Conservation (phyloP, 2,329 filamentous ascomycete species). For the Xylogone sp. region DNA sequence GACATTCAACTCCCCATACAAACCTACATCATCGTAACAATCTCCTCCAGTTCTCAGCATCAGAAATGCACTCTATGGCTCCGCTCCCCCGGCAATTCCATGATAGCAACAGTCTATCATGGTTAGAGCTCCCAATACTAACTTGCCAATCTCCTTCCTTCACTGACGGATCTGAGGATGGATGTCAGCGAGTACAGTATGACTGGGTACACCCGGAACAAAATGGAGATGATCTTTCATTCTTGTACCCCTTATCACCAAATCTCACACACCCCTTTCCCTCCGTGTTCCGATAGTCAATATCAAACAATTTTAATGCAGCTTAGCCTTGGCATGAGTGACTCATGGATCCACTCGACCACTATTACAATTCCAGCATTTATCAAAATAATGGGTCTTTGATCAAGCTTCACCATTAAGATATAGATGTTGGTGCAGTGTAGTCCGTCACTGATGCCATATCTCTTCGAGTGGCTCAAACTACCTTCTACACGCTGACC, state of each 20-base stretch:
- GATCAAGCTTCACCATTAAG: no score
- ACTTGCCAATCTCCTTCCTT: not conserved
- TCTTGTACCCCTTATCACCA: not conserved
- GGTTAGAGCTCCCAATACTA: not conserved
- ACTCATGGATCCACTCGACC: no score
- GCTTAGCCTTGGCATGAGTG: no score
- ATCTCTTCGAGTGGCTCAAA: no score
- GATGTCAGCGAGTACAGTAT: not conserved
- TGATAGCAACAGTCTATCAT: not conserved
- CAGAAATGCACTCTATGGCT: not conserved
- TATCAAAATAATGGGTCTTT: no score
- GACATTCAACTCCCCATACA: not conserved
- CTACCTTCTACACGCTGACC: no score
- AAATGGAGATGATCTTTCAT: not conserved
- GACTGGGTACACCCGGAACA: not conserved
- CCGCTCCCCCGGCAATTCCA: not conserved
- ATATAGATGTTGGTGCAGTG: no score
- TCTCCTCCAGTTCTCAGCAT: not conserved
- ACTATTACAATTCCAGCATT: no score
- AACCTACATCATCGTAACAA: not conserved
- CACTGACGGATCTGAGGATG: not conserved
- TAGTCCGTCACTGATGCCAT: no score
- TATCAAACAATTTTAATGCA: no score
- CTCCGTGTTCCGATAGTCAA: not conserved
- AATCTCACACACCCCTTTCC: not conserved